A percentile compares a stretch with the other conserved stretches of the same genome.
Evolutionary conservation across 1,284 basidiomycete genomes (phyloP).

Genomic region (Hypsizygus ulmarius): DNA sequence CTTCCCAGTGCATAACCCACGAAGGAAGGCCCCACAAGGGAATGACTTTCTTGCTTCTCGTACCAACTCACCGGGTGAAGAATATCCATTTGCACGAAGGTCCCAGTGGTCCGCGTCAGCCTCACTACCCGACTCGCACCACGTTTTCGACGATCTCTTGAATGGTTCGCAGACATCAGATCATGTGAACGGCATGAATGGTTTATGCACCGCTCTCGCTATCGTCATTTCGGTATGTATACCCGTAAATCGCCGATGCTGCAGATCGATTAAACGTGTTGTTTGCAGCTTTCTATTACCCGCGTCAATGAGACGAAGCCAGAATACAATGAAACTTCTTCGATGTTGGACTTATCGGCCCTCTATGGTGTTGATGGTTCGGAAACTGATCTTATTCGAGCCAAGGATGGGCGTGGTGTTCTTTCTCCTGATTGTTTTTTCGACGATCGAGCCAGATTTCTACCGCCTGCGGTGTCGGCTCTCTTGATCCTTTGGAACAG

Average conservation of each 20-base stretch:
- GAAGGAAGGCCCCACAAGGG: slow-evolving; percentile 1
- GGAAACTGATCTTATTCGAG: slow-evolving; percentile 17
- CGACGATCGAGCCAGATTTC: slow-evolving; percentile 17
- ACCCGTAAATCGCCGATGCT: neutral
- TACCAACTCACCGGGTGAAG: neutral
- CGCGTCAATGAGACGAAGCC: slow-evolving; percentile 8
- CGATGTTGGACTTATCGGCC: slow-evolving; percentile 22
- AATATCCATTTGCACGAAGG: slow-evolving; percentile 8
- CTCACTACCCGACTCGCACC: neutral
- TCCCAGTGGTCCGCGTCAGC: neutral
- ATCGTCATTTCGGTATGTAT: slow-evolving; percentile 12
- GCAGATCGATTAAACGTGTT: neutral
- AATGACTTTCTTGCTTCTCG: slow-evolving; percentile 3
- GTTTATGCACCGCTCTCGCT: slow-evolving; percentile 8
- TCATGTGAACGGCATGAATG: slow-evolving; percentile 12
- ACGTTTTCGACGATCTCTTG: slow-evolving; percentile 11
- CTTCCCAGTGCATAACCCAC: slow-evolving; percentile 9
- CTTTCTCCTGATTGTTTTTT: slow-evolving; percentile 22
- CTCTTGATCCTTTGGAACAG: slow-evolving; percentile 23
- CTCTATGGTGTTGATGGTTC: slow-evolving; percentile 19
- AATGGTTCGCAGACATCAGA: neutral
- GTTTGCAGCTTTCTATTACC: slow-evolving; percentile 14
- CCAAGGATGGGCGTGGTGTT: slow-evolving; percentile 20
- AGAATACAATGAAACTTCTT: slow-evolving; percentile 14
- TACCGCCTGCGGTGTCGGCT: slow-evolving; percentile 17